Percentiles rank a stretch among this genome's conserved stretches.
These are phyloP conservation scores for Lobosporangium transversale DNA, from an alignment of 192 early-diverging fungal genomes.

Conservation along the genomic window DNA sequence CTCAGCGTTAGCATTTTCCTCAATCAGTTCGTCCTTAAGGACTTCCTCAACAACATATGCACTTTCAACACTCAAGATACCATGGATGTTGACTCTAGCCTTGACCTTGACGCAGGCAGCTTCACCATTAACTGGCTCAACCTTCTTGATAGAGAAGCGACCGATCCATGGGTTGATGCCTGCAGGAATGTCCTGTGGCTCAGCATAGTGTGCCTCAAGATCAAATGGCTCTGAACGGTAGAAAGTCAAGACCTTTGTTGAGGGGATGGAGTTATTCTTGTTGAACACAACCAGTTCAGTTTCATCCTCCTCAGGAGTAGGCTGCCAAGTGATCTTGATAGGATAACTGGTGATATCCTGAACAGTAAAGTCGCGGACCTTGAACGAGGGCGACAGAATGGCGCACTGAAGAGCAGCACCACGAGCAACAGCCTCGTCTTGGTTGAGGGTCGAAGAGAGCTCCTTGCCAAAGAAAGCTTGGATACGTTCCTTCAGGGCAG, in stretches of 20 bases:
- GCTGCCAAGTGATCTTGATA: slow-evolving; percentile 91
- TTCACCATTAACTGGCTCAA: slow-evolving; percentile 74
- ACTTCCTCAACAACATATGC: slow-evolving; percentile 93
- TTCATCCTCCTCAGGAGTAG: slow-evolving; percentile 78
- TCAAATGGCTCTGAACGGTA: slow-evolving; percentile 87
- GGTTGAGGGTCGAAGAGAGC: slow-evolving; percentile 95
- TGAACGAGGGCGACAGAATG: slow-evolving; percentile 96
- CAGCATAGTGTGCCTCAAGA: slow-evolving; percentile 85
- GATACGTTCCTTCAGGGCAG: slow-evolving; percentile 90
- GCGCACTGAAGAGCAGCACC: slow-evolving; percentile 98
- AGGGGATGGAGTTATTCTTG: slow-evolving; percentile 88
- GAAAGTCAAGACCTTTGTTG: slow-evolving; percentile 93
- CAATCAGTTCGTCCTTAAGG: slow-evolving; percentile 82
- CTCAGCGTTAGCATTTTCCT: slow-evolving; percentile 40
- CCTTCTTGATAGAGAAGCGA: slow-evolving; percentile 88
- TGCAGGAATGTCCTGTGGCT: slow-evolving; percentile 73
- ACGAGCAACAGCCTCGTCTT: slow-evolving; percentile 97
- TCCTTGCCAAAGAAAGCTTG: slow-evolving; percentile 89
- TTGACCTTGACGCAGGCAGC: slow-evolving; percentile 92
- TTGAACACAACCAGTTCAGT: slow-evolving; percentile 90
- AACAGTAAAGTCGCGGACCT: slow-evolving; percentile 95
- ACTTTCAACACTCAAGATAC: slow-evolving; percentile 82
- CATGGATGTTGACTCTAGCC: slow-evolving; percentile 87
- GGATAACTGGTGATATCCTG: slow-evolving; percentile 92
- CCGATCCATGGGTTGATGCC: slow-evolving; percentile 87